Evolutionary conservation across 2,329 filamentous ascomycete genomes (phyloP).

Genomic region (Cytospora piceae): DNA sequence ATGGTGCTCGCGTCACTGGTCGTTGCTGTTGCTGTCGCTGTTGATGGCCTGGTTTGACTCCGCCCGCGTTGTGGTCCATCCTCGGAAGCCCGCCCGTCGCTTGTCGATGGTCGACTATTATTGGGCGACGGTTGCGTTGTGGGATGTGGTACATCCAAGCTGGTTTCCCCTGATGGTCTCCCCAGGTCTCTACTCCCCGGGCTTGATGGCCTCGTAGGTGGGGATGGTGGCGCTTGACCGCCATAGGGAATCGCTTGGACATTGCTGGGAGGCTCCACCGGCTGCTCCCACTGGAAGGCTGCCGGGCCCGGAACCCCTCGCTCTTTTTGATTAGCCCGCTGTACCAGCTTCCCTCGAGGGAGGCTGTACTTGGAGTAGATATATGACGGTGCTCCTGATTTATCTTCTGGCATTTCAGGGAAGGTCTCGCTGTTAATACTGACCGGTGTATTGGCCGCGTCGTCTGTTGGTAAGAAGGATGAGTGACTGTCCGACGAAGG

Average conservation of each 20-base stretch:
- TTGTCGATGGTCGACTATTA: slow-evolving; percentile 50
- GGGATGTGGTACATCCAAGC: slow-evolving; percentile 47
- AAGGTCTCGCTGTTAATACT: slow-evolving; percentile 75
- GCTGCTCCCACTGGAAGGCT: slow-evolving; percentile 68
- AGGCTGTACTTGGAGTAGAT: slow-evolving; percentile 84
- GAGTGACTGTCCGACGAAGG: slow-evolving; percentile 70
- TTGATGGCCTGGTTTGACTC: slow-evolving; percentile 14
- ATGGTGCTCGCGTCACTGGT: slow-evolving; percentile 61
- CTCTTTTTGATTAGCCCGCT: slow-evolving; percentile 67
- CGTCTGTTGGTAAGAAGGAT: slow-evolving; percentile 65
- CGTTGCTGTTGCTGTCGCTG: slow-evolving; percentile 45
- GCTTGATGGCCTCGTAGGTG: slow-evolving; percentile 63
- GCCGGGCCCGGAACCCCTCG: slow-evolving; percentile 57
- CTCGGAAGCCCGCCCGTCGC: slow-evolving; percentile 50
- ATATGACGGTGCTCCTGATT: slow-evolving; percentile 69
- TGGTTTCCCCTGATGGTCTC: slow-evolving; percentile 22
- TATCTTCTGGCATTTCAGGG: slow-evolving; percentile 57
- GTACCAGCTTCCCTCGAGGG: slow-evolving; percentile 78
- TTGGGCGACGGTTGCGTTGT: slow-evolving; percentile 50
- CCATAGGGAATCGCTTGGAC: slow-evolving; percentile 47
- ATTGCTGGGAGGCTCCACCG: slow-evolving; percentile 46
- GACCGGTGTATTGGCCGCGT: slow-evolving; percentile 69
- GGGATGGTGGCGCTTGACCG: slow-evolving; percentile 61
- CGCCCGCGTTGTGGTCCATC: slow-evolving; percentile 50
- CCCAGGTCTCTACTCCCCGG: slow-evolving; percentile 49